These are phyloP conservation scores for Microbotryum intermedium DNA, from an alignment of 1,284 basidiomycete species.

Conservation along the genomic window DNA sequence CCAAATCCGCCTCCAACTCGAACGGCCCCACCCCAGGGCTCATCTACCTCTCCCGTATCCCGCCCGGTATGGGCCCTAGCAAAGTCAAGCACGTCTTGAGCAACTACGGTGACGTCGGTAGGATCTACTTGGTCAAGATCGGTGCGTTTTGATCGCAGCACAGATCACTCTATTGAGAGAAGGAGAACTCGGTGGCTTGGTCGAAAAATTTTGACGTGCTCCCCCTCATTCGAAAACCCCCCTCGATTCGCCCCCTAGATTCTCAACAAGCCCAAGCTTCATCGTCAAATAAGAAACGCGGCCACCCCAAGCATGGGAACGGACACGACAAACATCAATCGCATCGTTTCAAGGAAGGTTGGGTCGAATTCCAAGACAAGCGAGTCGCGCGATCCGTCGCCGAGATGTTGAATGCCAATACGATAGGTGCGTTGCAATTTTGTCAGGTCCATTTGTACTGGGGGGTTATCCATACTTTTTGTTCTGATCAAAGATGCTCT, in stretches of 20 bases:
- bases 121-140: constrained; percentile 33
- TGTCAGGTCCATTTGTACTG: no score
- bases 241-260: no score
- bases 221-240: no score
- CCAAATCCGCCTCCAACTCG: constrained; percentile 3
- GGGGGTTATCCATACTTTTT: no score
- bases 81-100: constrained; percentile 80
- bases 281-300: constrained; percentile 71
- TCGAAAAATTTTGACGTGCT: no score
- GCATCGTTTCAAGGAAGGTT: constrained; percentile 79
- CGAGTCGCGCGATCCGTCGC: constrained; percentile 81
- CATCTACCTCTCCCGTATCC: constrained; percentile 90
- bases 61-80: constrained; percentile 95
- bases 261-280: constrained; percentile 32
- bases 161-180: no score
- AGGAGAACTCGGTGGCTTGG: no score
- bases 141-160: no score
- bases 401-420: constrained; percentile 89
- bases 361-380: constrained; percentile 97
- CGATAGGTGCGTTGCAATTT: constrained; percentile 54
- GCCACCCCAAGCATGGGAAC: constrained; percentile 51
- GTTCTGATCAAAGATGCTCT: neutral
- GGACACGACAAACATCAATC: constrained; percentile 55
- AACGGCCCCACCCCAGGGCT: constrained; percentile 52
- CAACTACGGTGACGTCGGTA: constrained; percentile 34